Evolutionary conservation across 2,329 filamentous ascomycete species (phyloP).

Genomic region (Nigrospora oryzae): DNA sequence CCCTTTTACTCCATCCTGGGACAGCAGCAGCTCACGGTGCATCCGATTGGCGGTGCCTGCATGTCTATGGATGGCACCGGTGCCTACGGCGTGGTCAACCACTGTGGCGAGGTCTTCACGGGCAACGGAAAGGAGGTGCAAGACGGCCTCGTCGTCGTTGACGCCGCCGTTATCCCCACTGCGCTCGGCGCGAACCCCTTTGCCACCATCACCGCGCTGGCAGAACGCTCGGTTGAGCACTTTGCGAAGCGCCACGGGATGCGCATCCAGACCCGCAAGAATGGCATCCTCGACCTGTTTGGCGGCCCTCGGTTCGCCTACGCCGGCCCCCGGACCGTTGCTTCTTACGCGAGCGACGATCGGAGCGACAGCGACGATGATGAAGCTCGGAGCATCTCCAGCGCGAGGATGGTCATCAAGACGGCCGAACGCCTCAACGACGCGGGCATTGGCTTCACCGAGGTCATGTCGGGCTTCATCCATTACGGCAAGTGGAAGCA

Average conservation of each 20-base stretch:
- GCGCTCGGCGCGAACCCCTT: slow-evolving; percentile 59
- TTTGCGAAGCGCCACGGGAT: slow-evolving; percentile 33
- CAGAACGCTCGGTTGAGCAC: slow-evolving; percentile 51
- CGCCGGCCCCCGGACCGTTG: slow-evolving; percentile 8
- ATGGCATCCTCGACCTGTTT: slow-evolving; percentile 44
- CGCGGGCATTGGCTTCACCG: slow-evolving; percentile 50
- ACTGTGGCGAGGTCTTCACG: slow-evolving; percentile 50
- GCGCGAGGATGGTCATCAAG: slow-evolving; percentile 28
- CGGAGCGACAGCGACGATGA: slow-evolving; percentile 8
- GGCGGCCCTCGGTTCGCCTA: slow-evolving; percentile 34
- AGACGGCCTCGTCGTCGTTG: slow-evolving; percentile 50
- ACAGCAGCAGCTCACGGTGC: slow-evolving; percentile 54
- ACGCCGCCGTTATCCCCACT: slow-evolving; percentile 52
- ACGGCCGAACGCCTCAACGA: slow-evolving; percentile 33
- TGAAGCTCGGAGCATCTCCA: slow-evolving; percentile 27
- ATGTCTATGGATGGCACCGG: slow-evolving; percentile 54
- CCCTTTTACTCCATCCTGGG: slow-evolving; percentile 49
- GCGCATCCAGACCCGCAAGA: slow-evolving; percentile 34
- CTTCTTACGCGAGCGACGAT: not conserved
- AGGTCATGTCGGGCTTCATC: slow-evolving; percentile 57
- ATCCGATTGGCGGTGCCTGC: slow-evolving; percentile 57
- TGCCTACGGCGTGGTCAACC: slow-evolving; percentile 49
- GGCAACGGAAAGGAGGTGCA: slow-evolving; percentile 43
- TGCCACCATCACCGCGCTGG: slow-evolving; percentile 61
- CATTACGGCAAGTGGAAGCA: slow-evolving; percentile 27